Evolutionary conservation across 148 eudicot genomes (phyloP).

Genomic region (Rhododendron henanense): DNA sequence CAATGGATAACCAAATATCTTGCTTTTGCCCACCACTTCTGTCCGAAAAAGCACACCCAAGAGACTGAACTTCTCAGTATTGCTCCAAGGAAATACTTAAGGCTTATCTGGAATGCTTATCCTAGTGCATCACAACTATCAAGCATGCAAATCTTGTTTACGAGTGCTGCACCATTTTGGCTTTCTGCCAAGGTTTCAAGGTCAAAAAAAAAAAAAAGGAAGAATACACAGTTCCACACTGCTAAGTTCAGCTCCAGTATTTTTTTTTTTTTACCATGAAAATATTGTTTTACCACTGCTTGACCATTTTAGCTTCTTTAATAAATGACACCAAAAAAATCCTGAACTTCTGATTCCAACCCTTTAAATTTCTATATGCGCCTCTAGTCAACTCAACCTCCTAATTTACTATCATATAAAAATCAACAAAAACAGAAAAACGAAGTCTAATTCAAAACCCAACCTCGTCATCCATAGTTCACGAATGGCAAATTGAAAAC

Average conservation of each 20-base stretch:
- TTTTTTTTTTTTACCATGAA: background rate
- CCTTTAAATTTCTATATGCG: background rate
- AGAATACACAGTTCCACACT: background rate
- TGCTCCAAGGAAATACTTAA: background rate
- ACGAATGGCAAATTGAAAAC: background rate
- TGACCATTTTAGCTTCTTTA: background rate
- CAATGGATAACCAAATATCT: background rate
- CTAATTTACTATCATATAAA: too few relatives aligned
- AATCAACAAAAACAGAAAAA: too few relatives aligned
- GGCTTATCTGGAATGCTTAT: background rate
- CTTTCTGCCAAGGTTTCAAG: background rate
- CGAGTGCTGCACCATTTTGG: background rate
- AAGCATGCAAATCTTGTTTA: background rate
- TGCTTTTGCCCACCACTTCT: background rate
- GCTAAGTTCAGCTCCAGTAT: background rate
- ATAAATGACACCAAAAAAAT: background rate
- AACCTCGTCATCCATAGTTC: background rate
- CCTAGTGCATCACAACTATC: background rate
- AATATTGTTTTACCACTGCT: background rate
- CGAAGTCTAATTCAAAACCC: too few relatives aligned
- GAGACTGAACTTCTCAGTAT: background rate
- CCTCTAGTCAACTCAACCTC: too few relatives aligned
- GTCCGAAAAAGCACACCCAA: background rate
- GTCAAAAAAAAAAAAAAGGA: background rate
- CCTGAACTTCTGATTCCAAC: background rate